phyloP scores from a whole-genome alignment of 257 asterid species.

The Ilex aquifolium region DNA sequence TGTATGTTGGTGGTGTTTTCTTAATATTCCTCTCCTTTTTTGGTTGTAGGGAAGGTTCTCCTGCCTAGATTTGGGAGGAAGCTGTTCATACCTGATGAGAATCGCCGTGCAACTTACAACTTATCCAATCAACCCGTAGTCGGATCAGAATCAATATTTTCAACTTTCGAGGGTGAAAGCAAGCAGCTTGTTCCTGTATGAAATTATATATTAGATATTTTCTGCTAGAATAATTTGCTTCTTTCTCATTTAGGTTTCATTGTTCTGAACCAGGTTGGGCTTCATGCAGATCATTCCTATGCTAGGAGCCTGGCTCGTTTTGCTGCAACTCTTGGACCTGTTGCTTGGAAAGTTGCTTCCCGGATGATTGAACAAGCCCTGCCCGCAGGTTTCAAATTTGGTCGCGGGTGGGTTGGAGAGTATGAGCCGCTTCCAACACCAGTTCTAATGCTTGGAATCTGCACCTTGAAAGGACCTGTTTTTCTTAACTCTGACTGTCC shows the following conservation, averaged over 20 bases:
- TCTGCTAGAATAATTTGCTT: neutral
- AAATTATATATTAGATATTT: slow-evolving; percentile 12
- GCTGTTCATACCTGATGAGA: slow-evolving; percentile 48
- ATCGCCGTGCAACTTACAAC: slow-evolving; percentile 70
- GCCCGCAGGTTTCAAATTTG: slow-evolving; percentile 76
- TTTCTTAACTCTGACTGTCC: slow-evolving; percentile 40
- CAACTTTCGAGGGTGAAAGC: slow-evolving; percentile 84
- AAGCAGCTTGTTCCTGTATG: slow-evolving; percentile 88
- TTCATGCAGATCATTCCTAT: slow-evolving; percentile 80
- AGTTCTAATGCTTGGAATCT: slow-evolving; percentile 52
- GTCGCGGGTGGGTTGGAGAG: slow-evolving; percentile 98
- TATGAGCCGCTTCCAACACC: slow-evolving; percentile 91
- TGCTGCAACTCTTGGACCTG: slow-evolving; percentile 84
- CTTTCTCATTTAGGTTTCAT: slow-evolving; percentile 9
- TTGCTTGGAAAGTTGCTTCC: slow-evolving; percentile 87
- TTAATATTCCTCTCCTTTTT: slow-evolving; percentile 8
- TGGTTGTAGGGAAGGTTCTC: slow-evolving; percentile 50
- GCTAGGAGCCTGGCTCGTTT: slow-evolving; percentile 91
- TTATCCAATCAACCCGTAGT: slow-evolving; percentile 37
- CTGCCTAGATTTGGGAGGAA: slow-evolving; percentile 54
- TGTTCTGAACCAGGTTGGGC: slow-evolving; percentile 63
- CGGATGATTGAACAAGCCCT: slow-evolving; percentile 80
- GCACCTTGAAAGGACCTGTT: slow-evolving; percentile 55
- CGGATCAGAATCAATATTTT: slow-evolving; percentile 56
- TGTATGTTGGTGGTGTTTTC: slow-evolving; percentile 5